A percentile compares a stretch with the other conserved stretches of the same genome.
Evolutionary conservation across 148 eudicot species (phyloP).

Genomic region (Nepenthes gracilis): DNA sequence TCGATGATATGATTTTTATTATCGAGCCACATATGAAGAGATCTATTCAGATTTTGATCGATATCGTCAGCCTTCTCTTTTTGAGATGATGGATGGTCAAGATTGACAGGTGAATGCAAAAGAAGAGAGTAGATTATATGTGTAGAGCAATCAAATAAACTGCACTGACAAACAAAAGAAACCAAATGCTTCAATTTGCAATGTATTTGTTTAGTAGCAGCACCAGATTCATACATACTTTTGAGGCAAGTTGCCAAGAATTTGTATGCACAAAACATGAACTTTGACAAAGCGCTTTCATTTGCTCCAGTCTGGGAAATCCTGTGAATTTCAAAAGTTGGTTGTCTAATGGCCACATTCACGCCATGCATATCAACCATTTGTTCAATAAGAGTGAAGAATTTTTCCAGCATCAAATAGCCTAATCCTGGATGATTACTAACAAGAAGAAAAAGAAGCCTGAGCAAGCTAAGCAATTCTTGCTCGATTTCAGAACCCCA

Average conservation of each 20-base stretch:
- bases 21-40: slow-evolving; percentile 19
- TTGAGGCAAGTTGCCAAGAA: slow-evolving; percentile 36
- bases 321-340: slow-evolving; percentile 20
- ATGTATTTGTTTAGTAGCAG: slow-evolving; percentile 19
- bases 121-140: slow-evolving; percentile 33
- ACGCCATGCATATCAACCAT: slow-evolving; percentile 17
- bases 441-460: slow-evolving; percentile 27
- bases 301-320: slow-evolving; percentile 15
- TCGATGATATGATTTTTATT: slow-evolving; percentile 20
- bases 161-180: slow-evolving; percentile 25
- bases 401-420: slow-evolving; percentile 34
- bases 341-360: slow-evolving; percentile 12
- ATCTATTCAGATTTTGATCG: slow-evolving; percentile 4
- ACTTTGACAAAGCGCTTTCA: slow-evolving; percentile 14
- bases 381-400: slow-evolving; percentile 20
- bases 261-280: slow-evolving; percentile 27
- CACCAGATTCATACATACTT: slow-evolving; percentile 23
- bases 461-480: slow-evolving; percentile 35
- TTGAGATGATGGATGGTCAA: slow-evolving; percentile 11
- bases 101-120: slow-evolving; percentile 25
- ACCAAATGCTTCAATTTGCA: slow-evolving; percentile 28
- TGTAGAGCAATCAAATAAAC: slow-evolving; percentile 40
- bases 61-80: slow-evolving; percentile 10
- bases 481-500: slow-evolving; percentile 25
- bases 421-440: slow-evolving; percentile 28